Evolutionary conservation across 2,329 filamentous ascomycete genomes (phyloP).

Genomic region (Tolypocladium cylindrosporum): DNA sequence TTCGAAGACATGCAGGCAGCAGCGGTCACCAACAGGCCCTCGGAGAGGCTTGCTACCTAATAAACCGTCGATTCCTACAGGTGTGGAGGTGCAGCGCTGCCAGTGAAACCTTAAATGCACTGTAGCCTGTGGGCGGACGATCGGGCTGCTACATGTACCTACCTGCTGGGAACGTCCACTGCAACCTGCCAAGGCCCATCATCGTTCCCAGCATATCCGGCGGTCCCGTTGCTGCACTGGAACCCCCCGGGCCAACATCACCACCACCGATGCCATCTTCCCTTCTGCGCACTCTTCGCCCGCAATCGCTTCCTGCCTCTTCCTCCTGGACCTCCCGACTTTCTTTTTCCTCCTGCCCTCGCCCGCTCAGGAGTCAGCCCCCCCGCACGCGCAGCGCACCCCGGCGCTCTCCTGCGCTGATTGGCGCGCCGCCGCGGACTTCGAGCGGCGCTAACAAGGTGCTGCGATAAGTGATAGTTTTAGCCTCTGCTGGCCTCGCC

Average conservation of each 20-base stretch:
- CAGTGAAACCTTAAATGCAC: conserved; percentile 1
- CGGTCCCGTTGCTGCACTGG: not conserved
- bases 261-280: not conserved
- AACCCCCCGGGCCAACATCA: not conserved
- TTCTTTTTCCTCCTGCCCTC: not conserved
- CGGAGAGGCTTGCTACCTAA: not conserved
- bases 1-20: not conserved
- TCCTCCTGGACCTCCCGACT: not conserved
- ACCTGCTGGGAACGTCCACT: not conserved
- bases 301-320: not conserved
- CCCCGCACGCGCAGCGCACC: not conserved
- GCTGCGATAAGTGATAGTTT: not conserved
- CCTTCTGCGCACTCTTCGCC: not conserved
- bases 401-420: not conserved
- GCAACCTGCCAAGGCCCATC: not conserved
- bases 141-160: not conserved
- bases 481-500: not conserved
- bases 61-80: not conserved
- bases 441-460: not conserved
- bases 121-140: not conserved
- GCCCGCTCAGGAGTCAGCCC: not conserved
- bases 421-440: not conserved
- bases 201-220: not conserved
- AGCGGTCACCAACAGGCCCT: not conserved
- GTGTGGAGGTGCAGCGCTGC: not conserved